Conservation (phyloP, 2,329 filamentous ascomycete genomes). For the Botrytis porri region DNA sequence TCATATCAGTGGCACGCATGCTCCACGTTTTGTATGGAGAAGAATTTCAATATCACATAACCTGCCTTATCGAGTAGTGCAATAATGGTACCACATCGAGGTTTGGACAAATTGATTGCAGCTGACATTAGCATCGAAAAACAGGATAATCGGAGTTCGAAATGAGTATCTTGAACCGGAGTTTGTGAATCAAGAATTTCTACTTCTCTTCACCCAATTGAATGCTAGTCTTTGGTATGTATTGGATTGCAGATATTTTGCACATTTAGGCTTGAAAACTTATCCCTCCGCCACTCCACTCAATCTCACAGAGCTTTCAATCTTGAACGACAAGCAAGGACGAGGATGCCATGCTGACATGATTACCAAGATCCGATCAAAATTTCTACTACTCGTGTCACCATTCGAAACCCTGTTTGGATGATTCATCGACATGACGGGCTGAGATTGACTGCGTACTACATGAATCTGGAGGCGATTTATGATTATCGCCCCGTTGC, state of each 20-base stretch:
- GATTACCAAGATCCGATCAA: slow-evolving; percentile 13
- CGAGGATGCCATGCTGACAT: slow-evolving; percentile 7
- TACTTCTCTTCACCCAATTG: not conserved
- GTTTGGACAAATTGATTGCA: not conserved
- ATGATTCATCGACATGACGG: slow-evolving; percentile 10
- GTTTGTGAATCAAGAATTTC: not conserved
- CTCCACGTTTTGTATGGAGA: slow-evolving; percentile 4
- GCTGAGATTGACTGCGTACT: not conserved
- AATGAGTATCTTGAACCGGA: not conserved
- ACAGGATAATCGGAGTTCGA: not conserved
- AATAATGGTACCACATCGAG: not conserved
- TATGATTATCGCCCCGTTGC: not conserved
- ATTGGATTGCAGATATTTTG: slow-evolving; percentile 2
- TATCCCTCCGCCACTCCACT: not conserved
- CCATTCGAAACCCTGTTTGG: slow-evolving; percentile 11
- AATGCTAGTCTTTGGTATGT: not conserved
- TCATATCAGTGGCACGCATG: slow-evolving; percentile 6
- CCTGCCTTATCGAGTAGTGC: not conserved
- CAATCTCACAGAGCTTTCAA: not conserved
- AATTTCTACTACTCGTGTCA: slow-evolving; percentile 1
- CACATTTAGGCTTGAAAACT: not conserved
- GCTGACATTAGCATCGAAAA: not conserved
- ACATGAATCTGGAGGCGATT: not conserved
- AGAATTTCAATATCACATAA: not conserved
- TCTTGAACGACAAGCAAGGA: not conserved